phyloP scores from a whole-genome alignment of 768 basidiomycete species.

The Tubosaeta sp. region DNA sequence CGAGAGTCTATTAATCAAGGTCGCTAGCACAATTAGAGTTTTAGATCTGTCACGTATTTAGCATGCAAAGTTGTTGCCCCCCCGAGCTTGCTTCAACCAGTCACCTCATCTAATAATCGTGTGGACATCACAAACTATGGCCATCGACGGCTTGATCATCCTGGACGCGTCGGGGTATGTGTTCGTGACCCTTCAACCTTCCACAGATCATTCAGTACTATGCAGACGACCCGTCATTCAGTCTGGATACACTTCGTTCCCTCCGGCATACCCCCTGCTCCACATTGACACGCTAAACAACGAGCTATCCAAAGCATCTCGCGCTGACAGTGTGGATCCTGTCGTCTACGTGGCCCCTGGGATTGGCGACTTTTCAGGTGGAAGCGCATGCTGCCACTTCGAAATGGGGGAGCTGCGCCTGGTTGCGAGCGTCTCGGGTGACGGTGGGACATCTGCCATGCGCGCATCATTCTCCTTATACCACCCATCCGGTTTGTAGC shows the following conservation, averaged over 20 bases:
- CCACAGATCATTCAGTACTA: slow-evolving; percentile 3
- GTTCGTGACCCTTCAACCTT: neutral
- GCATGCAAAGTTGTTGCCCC: slow-evolving; percentile 3
- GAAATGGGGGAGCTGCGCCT: slow-evolving; percentile 71
- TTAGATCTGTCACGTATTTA: slow-evolving; percentile 11
- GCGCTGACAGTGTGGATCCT: slow-evolving; percentile 60
- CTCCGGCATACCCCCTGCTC: slow-evolving; percentile 73
- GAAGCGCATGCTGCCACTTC: slow-evolving; percentile 81
- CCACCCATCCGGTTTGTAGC: slow-evolving; percentile 40
- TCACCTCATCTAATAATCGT: neutral
- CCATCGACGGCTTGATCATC: slow-evolving; percentile 79
- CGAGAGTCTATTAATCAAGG: neutral
- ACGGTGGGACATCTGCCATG: slow-evolving; percentile 46
- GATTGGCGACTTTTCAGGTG: slow-evolving; percentile 38
- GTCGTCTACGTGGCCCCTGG: slow-evolving; percentile 60
- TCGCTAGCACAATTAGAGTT: slow-evolving; percentile 3
- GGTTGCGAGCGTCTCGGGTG: slow-evolving; percentile 77
- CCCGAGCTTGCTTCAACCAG: neutral
- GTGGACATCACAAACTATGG: slow-evolving; percentile 42
- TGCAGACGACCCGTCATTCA: slow-evolving; percentile 79
- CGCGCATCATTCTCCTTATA: neutral
- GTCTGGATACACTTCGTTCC: slow-evolving; percentile 79
- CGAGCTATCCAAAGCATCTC: slow-evolving; percentile 55
- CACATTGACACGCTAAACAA: slow-evolving; percentile 84
- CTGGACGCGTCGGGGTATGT: slow-evolving; percentile 71